phyloP scores from a whole-genome alignment of 768 basidiomycete genomes.

The Boletellus ananiceps region DNA sequence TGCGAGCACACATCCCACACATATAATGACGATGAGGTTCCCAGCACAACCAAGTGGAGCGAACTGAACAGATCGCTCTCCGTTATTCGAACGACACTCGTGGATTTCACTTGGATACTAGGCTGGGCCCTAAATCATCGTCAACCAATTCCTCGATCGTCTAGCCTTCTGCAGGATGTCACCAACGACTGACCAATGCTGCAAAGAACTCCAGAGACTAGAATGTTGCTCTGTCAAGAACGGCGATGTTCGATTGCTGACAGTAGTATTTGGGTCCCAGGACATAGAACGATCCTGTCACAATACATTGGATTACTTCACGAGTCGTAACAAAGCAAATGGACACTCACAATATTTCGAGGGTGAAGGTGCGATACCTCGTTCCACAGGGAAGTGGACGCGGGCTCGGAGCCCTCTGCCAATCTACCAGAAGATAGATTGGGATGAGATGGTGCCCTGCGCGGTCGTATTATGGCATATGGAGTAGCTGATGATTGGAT shows the following conservation, averaged over 20 bases:
- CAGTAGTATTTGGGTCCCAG: constrained; percentile 51
- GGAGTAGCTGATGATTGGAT: constrained; percentile 30
- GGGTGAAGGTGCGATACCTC: constrained; percentile 8
- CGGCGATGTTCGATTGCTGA: constrained; percentile 40
- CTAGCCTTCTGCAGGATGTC: neutral
- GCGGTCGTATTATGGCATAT: neutral
- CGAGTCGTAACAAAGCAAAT: neutral
- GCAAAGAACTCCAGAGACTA: constrained; percentile 49
- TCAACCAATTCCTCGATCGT: constrained; percentile 1
- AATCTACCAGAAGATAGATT: neutral
- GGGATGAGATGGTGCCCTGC: neutral
- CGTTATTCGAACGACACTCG: constrained; percentile 41
- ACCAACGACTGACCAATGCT: constrained; percentile 47
- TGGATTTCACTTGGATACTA: constrained; percentile 35
- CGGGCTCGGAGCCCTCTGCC: neutral
- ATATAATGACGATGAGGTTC: constrained; percentile 63
- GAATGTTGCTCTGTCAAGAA: constrained; percentile 69
- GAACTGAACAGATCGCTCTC: constrained; percentile 47
- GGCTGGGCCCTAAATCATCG: constrained; percentile 45
- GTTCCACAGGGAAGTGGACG: constrained; percentile 16
- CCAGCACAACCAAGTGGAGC: constrained; percentile 55
- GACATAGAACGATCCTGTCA: constrained; percentile 48
- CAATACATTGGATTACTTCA: constrained; percentile 2
- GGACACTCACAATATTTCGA: constrained; percentile 13
- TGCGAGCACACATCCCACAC: constrained; percentile 56